These are phyloP conservation scores for Ceratonia siliqua DNA, from an alignment of 306 rosid species.

Conservation along the genomic window DNA sequence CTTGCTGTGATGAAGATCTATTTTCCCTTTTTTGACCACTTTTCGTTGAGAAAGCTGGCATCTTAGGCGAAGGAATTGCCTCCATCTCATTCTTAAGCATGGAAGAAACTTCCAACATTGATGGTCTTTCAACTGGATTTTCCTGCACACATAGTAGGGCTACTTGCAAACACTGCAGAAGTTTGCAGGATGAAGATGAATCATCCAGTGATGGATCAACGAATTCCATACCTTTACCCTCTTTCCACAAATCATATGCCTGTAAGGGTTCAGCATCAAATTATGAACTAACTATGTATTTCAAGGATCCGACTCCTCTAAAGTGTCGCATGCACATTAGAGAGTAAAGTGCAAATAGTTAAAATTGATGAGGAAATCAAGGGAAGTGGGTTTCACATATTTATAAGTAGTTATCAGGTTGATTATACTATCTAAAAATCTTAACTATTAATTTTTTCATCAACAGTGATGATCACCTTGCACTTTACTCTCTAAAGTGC, in stretches of 20 bases:
- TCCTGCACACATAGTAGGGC: constrained; percentile 54
- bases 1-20: background rate
- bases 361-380: no score
- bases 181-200: constrained; percentile 33
- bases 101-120: constrained; percentile 50
- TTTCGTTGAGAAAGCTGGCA: constrained; percentile 39
- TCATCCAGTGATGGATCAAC: constrained; percentile 50
- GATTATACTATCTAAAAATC: no score
- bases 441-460: no score
- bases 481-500: no score
- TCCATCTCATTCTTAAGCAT: constrained; percentile 43
- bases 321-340: no score
- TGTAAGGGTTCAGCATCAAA: background rate
- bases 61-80: constrained; percentile 34
- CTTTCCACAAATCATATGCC: constrained; percentile 36
- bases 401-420: no score
- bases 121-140: constrained; percentile 45
- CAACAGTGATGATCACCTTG: no score
- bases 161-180: constrained; percentile 45
- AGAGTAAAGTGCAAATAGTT: no score
- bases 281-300: background rate
- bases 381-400: no score
- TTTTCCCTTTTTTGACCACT: background rate
- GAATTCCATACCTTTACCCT: constrained; percentile 37
- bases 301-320: no score